Base-by-base conservation (phyloP, 2,329 filamentous ascomycete genomes). In the Claviceps pusilla region DNA sequence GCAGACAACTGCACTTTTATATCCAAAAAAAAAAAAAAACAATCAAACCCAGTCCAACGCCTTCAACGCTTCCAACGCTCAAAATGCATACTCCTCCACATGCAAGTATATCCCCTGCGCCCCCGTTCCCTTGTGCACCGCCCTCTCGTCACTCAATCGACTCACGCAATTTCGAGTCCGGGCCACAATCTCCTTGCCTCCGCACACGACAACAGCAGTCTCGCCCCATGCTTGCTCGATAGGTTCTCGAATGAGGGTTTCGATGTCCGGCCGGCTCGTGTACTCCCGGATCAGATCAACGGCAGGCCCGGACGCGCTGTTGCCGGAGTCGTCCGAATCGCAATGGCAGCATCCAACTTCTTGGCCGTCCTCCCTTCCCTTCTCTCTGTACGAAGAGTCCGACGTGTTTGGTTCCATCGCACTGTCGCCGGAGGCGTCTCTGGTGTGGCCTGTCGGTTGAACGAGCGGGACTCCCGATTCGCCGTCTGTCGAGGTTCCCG, bases 91-190 rank as follows among this genome's bases (percentile, higher is more conserved):
- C 62, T 83, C 79, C 58, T 83, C 80, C 0, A 77, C 78, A 62
- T 80, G 74, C 54, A 83, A 61, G 61, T 76, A 74, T 45, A 83
- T 82, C 0, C 80, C 80, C 62, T 83, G 80, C 0, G 80, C 79
- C 1, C 78, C 79, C 0, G 78, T 82, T 5, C 80, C 80, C 63
- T 83, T 83, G 61, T 83, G 80, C 28, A 83, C 79, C 0, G 76
- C 80, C 45, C 80, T 68, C 66, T 83, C 79, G 59, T 83, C 79
- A 53, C 77, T 80, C 57, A 83, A 57, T 35, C 66, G 67, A 2
- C 76, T 74, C 3, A 83, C 78, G 55, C 71, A 75, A 58, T 79
- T 82, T 55, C 80, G 69, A 14, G 77, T 74, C 48, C 67, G 67
- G 2, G 76, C 69, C 1, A 79, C 77, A 29, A 83, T 66, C 49